Conservation (phyloP, 2,329 filamentous ascomycete species). For the Sclerotinia nivalis region DNA sequence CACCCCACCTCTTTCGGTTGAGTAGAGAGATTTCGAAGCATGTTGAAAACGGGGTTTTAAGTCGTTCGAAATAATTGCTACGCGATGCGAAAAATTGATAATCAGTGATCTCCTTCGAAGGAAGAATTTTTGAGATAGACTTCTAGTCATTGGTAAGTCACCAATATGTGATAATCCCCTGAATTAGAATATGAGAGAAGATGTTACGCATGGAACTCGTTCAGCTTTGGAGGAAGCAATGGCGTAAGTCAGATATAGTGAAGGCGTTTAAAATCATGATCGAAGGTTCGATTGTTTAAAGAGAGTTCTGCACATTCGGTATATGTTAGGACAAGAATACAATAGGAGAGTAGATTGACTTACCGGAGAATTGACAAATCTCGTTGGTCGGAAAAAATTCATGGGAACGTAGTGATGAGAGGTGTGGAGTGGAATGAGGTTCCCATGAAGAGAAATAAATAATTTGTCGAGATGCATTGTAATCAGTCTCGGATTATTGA, state of each 20-base stretch:
- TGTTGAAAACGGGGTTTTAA: background rate
- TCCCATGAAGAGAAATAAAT: background rate
- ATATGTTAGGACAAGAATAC: background rate
- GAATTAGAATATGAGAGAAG: background rate
- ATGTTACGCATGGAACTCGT: background rate
- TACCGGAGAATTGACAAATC: slow-evolving; percentile 5
- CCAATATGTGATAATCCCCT: background rate
- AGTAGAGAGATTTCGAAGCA: background rate
- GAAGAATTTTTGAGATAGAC: background rate
- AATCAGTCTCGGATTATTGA: background rate
- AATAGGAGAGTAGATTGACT: background rate
- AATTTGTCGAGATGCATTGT: background rate
- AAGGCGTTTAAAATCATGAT: background rate
- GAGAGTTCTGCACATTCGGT: background rate
- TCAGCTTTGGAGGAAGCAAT: background rate
- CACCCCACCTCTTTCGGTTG: background rate
- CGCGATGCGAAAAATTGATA: background rate
- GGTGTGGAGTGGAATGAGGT: background rate
- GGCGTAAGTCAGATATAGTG: background rate
- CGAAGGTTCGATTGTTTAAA: background rate
- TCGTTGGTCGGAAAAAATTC: background rate
- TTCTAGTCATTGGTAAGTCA: background rate
- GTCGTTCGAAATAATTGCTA: background rate
- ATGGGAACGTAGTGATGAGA: background rate
- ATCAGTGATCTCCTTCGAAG: background rate